phyloP scores from a whole-genome alignment of 768 basidiomycete genomes.

The Boletus reticuloceps region DNA sequence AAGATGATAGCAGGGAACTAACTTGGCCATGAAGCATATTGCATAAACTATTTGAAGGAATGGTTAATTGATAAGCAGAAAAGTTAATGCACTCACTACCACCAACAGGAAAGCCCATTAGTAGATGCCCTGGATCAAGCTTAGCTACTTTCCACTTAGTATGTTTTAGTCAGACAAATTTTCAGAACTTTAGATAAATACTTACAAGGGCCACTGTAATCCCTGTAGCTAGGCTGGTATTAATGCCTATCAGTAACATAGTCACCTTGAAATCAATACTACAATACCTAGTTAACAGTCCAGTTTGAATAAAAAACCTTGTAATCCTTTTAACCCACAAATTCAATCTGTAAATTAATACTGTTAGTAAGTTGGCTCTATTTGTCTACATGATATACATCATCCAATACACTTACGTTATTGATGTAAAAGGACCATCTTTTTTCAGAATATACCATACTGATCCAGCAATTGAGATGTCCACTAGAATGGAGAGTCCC shows the following conservation, averaged over 20 bases:
- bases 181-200: not conserved
- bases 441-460: constrained; percentile 14
- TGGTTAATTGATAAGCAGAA: not conserved
- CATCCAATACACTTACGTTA: constrained; percentile 6
- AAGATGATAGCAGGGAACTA: not conserved
- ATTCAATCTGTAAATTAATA: constrained; percentile 4
- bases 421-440: constrained; percentile 1
- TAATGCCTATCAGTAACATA: not conserved
- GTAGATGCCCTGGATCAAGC: constrained; percentile 18
- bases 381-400: not conserved
- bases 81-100: constrained; percentile 13
- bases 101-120: constrained; percentile 26
- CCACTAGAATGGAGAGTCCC: constrained; percentile 17
- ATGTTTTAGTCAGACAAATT: not conserved
- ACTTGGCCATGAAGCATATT: constrained; percentile 30
- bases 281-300: constrained; percentile 23
- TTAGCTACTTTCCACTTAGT: constrained; percentile 18
- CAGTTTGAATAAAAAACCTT: constrained; percentile 27
- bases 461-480: constrained; percentile 23
- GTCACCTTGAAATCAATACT: not conserved
- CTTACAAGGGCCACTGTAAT: constrained; percentile 19
- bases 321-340: constrained; percentile 14
- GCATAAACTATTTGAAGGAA: constrained; percentile 22
- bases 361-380: not conserved
- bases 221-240: constrained; percentile 14